Evolutionary conservation across 805 yeast genomes (phyloP).

Genomic region (Yueomyces sp.): DNA sequence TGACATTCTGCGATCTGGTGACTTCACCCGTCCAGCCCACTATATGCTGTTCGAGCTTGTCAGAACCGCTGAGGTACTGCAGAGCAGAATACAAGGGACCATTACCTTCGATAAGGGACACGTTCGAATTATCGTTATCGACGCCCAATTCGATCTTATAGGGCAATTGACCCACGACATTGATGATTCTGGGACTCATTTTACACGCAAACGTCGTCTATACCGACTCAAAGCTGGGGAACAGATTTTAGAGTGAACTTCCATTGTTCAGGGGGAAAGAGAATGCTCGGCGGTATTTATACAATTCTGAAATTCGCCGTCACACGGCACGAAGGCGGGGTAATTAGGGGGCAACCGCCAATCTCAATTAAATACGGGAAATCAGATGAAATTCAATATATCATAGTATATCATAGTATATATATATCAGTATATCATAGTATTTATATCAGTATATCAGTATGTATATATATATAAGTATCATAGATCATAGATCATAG

Average conservation of each 20-base stretch:
- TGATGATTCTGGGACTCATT: conserved; percentile 20
- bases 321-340: too few relatives aligned
- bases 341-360: too few relatives aligned
- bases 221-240: not conserved
- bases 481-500: too few relatives aligned
- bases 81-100: conserved; percentile 74
- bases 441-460: too few relatives aligned
- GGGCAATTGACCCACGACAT: conserved; percentile 26
- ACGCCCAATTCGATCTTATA: conserved; percentile 21
- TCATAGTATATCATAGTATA: too few relatives aligned
- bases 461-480: too few relatives aligned
- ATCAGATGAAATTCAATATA: too few relatives aligned
- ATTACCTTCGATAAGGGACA: conserved; percentile 62
- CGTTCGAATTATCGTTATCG: conserved; percentile 34
- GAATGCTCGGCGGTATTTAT: too few relatives aligned
- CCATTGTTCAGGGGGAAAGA: too few relatives aligned
- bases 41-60: conserved; percentile 77
- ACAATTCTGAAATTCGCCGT: too few relatives aligned
- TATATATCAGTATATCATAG: too few relatives aligned
- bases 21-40: conserved; percentile 97
- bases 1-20: conserved; percentile 4
- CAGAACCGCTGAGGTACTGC: conserved; percentile 39
- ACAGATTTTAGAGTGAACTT: not conserved
- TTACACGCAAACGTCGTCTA: not conserved
- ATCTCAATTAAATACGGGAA: too few relatives aligned